A percentile compares a stretch with the other conserved stretches of the same genome.
Conservation (phyloP, 1,139 yeast species). For the Saccharomyces hybrid region DNA sequence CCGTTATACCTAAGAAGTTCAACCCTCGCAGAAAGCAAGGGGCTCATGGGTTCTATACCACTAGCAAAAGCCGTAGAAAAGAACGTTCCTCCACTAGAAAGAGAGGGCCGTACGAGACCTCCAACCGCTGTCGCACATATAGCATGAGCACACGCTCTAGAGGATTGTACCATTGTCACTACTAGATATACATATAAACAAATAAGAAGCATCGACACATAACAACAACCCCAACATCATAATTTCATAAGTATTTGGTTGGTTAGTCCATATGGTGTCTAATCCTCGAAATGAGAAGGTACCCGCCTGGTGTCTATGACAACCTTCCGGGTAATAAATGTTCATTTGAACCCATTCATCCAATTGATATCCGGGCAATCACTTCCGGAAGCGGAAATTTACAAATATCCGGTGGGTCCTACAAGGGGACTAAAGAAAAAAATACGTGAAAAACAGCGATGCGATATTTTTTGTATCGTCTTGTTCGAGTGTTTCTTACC, state of each 20-base stretch:
- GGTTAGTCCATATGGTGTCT: background rate
- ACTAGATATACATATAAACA: conserved; percentile 4
- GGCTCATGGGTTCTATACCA: conserved; percentile 77
- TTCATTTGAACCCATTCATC: background rate
- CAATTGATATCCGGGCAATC: background rate
- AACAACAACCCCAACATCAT: background rate
- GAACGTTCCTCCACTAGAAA: conserved; percentile 74
- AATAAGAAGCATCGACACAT: background rate
- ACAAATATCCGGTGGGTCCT: background rate
- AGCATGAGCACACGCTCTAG: conserved; percentile 2
- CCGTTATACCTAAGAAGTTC: conserved; percentile 63
- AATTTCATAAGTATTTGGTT: too few species aligned
- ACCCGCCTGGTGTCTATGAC: background rate
- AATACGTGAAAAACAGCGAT: background rate
- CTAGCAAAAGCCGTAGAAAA: conserved; percentile 41
- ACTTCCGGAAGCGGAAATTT: background rate
- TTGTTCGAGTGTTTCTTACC: background rate
- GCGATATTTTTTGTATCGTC: background rate
- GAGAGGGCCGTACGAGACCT: conserved; percentile 62
- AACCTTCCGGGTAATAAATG: background rate
- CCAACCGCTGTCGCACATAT: conserved; percentile 12
- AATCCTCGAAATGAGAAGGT: background rate
- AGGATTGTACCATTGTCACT: conserved; percentile 16
- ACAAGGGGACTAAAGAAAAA: background rate
- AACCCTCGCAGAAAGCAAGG: conserved; percentile 80